These are phyloP conservation scores for Paxillus involutus DNA, from an alignment of 768 basidiomycete species.

Conservation along the genomic window DNA sequence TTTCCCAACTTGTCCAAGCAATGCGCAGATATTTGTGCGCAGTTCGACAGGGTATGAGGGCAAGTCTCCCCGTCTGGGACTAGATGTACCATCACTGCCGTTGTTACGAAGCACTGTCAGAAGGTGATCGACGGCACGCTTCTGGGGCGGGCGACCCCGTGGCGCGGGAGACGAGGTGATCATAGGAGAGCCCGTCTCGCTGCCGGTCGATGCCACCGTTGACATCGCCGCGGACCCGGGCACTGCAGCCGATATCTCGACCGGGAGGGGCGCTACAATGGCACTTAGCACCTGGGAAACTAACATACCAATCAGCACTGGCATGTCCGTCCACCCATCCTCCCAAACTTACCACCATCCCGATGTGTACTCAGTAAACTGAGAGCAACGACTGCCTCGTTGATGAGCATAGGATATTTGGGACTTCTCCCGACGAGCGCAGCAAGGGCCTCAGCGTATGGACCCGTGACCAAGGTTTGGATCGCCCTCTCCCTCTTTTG, in stretches of 20 bases:
- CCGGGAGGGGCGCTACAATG: constrained; percentile 49
- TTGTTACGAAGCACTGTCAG: constrained; percentile 57
- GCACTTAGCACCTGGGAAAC: constrained; percentile 64
- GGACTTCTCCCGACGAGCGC: constrained; percentile 73
- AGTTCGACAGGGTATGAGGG: constrained; percentile 71
- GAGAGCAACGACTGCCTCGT: constrained; percentile 85
- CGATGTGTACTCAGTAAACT: constrained; percentile 70
- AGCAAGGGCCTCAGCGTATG: constrained; percentile 61
- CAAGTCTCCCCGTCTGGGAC: constrained; percentile 33
- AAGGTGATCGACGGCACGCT: constrained; percentile 68
- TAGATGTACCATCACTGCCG: constrained; percentile 32
- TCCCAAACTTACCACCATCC: constrained; percentile 54
- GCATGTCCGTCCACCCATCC: not conserved
- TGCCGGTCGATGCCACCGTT: constrained; percentile 40
- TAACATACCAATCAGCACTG: constrained; percentile 29
- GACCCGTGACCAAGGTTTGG: constrained; percentile 46
- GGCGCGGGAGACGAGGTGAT: constrained; percentile 40
- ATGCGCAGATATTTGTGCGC: constrained; percentile 71
- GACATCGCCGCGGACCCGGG: constrained; percentile 35
- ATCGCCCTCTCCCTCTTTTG: constrained; percentile 55
- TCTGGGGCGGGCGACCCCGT: constrained; percentile 44
- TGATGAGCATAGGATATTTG: constrained; percentile 82
- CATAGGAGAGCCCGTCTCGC: constrained; percentile 48
- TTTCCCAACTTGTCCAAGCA: constrained; percentile 64
- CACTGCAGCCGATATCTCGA: constrained; percentile 35